Evolutionary conservation across 306 rosid genomes (phyloP), one percentile per base, ranked within the genome.

Genomic region (Aeschynomene evenia): DNA sequence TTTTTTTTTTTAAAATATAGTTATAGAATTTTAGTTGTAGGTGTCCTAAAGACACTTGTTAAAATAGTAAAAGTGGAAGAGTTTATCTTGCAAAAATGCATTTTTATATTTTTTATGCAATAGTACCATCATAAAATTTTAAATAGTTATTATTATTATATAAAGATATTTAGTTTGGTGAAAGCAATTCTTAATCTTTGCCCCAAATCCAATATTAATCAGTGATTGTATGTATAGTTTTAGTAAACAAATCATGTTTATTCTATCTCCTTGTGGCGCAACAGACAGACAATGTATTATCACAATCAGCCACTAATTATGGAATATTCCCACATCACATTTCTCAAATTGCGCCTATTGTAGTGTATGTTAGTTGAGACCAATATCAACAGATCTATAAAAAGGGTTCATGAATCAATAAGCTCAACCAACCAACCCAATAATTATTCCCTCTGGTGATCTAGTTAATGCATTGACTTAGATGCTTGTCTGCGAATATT

Each of bases 321-420:
- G 8, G 63, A 72, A 72, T 65, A 78, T 78, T 72, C 52, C 49
- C 33, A 14, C 68, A 2, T 57, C 33, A 14, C 68, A 2, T 24
- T 36, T 51, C 6, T 13, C 48, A 55, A 63, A 34, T 56, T 45
- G 68, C 46, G 19, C 10, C 12, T 63, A 4, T 9, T 15, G 13
- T 5, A 56, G n/a, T 55, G 11, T 10, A 9, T 23, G 24, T 2
- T 16, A 23, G 16, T 33, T 45, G 2, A 37, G 23, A 11, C 9
- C 18, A 18, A 29, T 20, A 13, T 24, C 46, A 49, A 48, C 26
- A 36, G 43, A 69, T 68, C 21, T 43, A 39, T 22, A 51, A 31
- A 53, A 49, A 28, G 5, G 65, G 58, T 68, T 68, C 71, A 70
- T 70, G 45, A 70, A n/a, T n/a, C n/a, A n/a, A 70, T 42, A 28